phyloP scores from a whole-genome alignment of 441 rosid genomes.

The Rhodomyrtus psidioides region DNA sequence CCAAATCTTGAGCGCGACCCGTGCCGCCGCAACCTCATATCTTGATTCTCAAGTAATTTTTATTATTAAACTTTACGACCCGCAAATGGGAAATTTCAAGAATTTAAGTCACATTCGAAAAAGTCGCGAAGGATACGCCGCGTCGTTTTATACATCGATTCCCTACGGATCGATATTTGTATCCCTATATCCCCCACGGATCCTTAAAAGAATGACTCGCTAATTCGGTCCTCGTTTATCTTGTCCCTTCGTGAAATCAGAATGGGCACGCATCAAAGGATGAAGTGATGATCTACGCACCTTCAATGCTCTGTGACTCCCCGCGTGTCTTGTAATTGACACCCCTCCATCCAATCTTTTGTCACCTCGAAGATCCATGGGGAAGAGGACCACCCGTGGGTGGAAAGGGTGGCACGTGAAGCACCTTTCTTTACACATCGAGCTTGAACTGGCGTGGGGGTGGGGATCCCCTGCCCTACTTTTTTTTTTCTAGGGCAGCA shows the following conservation, averaged over 20 bases:
- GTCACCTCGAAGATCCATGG: background rate
- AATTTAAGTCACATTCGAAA: background rate
- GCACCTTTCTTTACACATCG: background rate
- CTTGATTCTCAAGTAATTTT: background rate
- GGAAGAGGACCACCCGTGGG: background rate
- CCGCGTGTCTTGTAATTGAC: background rate
- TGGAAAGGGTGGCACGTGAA: background rate
- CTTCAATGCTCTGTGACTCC: no score
- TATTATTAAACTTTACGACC: no score
- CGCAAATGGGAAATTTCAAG: no score
- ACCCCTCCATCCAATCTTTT: no score
- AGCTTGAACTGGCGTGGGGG: background rate
- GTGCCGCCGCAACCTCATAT: background rate
- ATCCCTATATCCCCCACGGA: fast-evolving
- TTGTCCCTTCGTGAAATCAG: background rate
- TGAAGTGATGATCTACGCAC: background rate
- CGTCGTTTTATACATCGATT: fast-evolving
- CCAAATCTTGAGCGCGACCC: background rate
- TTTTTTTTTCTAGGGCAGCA: no score
- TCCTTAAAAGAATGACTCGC: background rate
- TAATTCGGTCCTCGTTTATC: background rate
- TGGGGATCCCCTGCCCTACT: no score
- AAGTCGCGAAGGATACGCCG: background rate
- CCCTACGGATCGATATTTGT: fast-evolving
- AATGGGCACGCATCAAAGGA: background rate